Evolutionary conservation across 805 yeast species (phyloP).

Genomic region (Zygosaccharomyces bailii): DNA sequence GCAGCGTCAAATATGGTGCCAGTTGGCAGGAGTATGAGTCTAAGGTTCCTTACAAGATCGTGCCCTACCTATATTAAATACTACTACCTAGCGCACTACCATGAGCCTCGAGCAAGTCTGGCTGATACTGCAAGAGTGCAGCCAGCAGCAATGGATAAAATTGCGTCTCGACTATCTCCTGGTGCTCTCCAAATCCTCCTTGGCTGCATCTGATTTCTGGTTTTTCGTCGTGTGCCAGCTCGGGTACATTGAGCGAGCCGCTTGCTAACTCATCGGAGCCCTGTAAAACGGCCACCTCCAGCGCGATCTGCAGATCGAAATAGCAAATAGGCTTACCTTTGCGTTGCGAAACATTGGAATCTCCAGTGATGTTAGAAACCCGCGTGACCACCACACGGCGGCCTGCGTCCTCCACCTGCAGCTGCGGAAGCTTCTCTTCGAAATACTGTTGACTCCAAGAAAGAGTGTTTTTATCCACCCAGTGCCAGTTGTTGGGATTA

Average conservation of each 20-base stretch:
- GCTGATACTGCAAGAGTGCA: slow-evolving; percentile 57
- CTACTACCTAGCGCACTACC: slow-evolving; percentile 46
- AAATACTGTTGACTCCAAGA: slow-evolving; percentile 60
- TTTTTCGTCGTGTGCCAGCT: slow-evolving; percentile 74
- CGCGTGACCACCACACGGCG: slow-evolving; percentile 37
- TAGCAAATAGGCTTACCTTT: slow-evolving; percentile 78
- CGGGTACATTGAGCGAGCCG: slow-evolving; percentile 54
- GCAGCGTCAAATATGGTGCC: slow-evolving; percentile 78
- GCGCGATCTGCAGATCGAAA: slow-evolving; percentile 57
- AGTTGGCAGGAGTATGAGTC: slow-evolving; percentile 81
- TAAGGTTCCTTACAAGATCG: slow-evolving; percentile 81
- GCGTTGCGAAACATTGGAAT: slow-evolving; percentile 80
- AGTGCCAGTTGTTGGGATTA: slow-evolving; percentile 75
- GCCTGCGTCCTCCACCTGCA: slow-evolving; percentile 23
- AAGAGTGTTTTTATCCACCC: slow-evolving; percentile 67
- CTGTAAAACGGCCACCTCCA: slow-evolving; percentile 41
- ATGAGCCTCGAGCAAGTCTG: slow-evolving; percentile 58
- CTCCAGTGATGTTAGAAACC: slow-evolving; percentile 55
- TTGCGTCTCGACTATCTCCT: slow-evolving; percentile 42
- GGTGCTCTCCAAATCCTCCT: slow-evolving; percentile 8
- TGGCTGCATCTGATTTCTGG: slow-evolving; percentile 39
- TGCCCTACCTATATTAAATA: slow-evolving; percentile 75
- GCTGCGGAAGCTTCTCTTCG: slow-evolving; percentile 35
- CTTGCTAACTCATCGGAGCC: slow-evolving; percentile 37
- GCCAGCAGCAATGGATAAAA: slow-evolving; percentile 51